Evolutionary conservation across 805 yeast species (phyloP).

Genomic region (Scheffersomyces spartinae): DNA sequence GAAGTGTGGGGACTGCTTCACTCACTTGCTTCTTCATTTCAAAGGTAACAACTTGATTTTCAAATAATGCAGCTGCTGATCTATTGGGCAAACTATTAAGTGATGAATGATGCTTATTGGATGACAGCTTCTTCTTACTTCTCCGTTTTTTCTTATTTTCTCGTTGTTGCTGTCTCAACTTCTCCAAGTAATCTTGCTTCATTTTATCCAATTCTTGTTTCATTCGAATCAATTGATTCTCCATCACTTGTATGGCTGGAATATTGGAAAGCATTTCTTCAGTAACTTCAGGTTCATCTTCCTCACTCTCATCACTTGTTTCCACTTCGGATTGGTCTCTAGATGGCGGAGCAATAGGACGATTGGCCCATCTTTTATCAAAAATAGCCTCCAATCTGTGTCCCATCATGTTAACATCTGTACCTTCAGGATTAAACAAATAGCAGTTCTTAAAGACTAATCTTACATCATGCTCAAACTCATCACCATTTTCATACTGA

Average conservation of each 20-base stretch:
- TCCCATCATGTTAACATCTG: slow-evolving; percentile 93
- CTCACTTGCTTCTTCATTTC: slow-evolving; percentile 94
- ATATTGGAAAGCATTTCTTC: slow-evolving; percentile 49
- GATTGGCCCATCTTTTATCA: slow-evolving; percentile 76
- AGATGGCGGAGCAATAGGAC: slow-evolving; percentile 51
- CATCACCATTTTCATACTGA: slow-evolving; percentile 80
- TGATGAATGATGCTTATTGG: slow-evolving; percentile 10
- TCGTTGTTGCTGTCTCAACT: slow-evolving; percentile 51
- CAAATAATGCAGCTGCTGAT: no score
- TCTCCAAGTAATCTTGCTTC: slow-evolving; percentile 66
- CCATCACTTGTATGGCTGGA: slow-evolving; percentile 84
- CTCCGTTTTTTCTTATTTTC: slow-evolving; percentile 34
- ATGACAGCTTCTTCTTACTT: slow-evolving; percentile 17
- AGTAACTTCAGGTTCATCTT: slow-evolving; percentile 48
- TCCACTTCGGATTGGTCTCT: slow-evolving; percentile 30
- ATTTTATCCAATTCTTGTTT: slow-evolving; percentile 71
- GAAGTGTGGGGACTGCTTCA: slow-evolving; percentile 66
- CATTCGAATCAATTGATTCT: slow-evolving; percentile 79
- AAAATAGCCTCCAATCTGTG: slow-evolving; percentile 80
- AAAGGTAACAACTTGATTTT: slow-evolving; percentile 47
- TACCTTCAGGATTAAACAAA: slow-evolving; percentile 90
- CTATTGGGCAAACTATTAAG: no score
- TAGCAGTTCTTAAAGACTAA: slow-evolving; percentile 85
- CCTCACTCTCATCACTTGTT: slow-evolving; percentile 31
- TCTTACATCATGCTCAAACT: slow-evolving; percentile 73